Evolutionary conservation across 805 yeast species (phyloP).

Genomic region (Candida succiphila): DNA sequence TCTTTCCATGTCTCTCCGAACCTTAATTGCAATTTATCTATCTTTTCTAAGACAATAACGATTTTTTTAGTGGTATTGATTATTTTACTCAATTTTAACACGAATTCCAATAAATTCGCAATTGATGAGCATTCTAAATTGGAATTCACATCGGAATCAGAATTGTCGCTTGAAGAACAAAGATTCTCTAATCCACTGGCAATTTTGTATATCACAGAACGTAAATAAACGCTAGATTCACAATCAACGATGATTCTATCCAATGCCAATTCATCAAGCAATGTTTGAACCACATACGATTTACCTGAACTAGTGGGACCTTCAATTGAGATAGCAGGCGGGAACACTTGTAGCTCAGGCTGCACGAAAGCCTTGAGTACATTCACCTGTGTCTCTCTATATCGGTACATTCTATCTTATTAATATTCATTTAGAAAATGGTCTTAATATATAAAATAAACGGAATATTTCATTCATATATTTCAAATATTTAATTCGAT

Average conservation of each 20-base stretch:
- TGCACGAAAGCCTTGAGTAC: slow-evolving; percentile 26
- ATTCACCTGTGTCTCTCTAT: slow-evolving; percentile 25
- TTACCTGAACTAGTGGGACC: slow-evolving; percentile 43
- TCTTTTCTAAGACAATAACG: slow-evolving; percentile 35
- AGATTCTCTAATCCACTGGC: slow-evolving; percentile 1
- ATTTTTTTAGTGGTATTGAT: slow-evolving; percentile 10
- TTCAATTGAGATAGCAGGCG: slow-evolving; percentile 31
- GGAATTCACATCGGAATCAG: slow-evolving; percentile 10
- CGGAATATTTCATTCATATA: too few species aligned
- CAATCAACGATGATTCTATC: slow-evolving; percentile 27
- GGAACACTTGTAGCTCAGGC: slow-evolving; percentile 17
- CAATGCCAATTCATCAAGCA: slow-evolving; percentile 19
- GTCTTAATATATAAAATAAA: too few species aligned
- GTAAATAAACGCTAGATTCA: slow-evolving; percentile 32
- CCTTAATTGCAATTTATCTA: slow-evolving; percentile 30
- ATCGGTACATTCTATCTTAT: slow-evolving; percentile 9
- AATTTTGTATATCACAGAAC: slow-evolving; percentile 29
- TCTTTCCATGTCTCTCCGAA: slow-evolving; percentile 24
- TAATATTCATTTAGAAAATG: too few species aligned
- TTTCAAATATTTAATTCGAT: too few species aligned
- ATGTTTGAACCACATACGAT: slow-evolving; percentile 25
- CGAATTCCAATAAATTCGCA: slow-evolving; percentile 27
- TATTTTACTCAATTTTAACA: slow-evolving; percentile 24
- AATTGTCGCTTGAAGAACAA: slow-evolving; percentile 3
- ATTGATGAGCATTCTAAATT: slow-evolving; percentile 34